Evolutionary conservation across 2,329 filamentous ascomycete species (phyloP).

Genomic region (Ilyonectria destructans): DNA sequence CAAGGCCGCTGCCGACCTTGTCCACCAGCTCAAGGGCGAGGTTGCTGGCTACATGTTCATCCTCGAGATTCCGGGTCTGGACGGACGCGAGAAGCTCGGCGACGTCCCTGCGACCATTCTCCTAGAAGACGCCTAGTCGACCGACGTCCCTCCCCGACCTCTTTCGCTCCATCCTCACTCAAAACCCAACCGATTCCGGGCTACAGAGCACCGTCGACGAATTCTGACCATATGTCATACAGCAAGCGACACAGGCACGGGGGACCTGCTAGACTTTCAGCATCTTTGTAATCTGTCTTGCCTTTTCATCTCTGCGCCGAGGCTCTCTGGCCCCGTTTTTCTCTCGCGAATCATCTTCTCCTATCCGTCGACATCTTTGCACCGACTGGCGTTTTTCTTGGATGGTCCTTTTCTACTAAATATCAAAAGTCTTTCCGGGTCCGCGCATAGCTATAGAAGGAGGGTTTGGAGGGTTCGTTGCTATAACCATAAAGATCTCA

Average conservation of each 20-base stretch:
- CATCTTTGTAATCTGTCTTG: constrained; percentile 33
- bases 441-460: constrained; percentile 47
- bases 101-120: constrained; percentile 86
- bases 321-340: constrained; percentile 31
- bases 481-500: constrained; percentile 48
- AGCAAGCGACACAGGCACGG: constrained; percentile 31
- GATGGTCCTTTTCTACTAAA: constrained; percentile 43
- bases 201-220: constrained; percentile 36
- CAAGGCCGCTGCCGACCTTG: constrained; percentile 87
- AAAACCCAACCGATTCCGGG: constrained; percentile 35
- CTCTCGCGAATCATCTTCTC: constrained; percentile 31
- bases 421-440: constrained; percentile 48
- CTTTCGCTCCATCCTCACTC: constrained; percentile 35
- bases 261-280: constrained; percentile 38
- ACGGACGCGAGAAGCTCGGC: constrained; percentile 91
- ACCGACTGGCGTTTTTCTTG: constrained; percentile 49
- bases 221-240: constrained; percentile 31
- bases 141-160: constrained; percentile 15
- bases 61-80: constrained; percentile 93
- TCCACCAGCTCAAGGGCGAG: constrained; percentile 88
- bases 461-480: constrained; percentile 42
- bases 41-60: constrained; percentile 95
- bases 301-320: constrained; percentile 35
- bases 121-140: constrained; percentile 67
- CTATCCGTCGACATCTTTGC: constrained; percentile 42